These are phyloP conservation scores for Talaromyces stipitatus DNA, from an alignment of 495 filamentous ascomycete genomes.

Conservation along the genomic window DNA sequence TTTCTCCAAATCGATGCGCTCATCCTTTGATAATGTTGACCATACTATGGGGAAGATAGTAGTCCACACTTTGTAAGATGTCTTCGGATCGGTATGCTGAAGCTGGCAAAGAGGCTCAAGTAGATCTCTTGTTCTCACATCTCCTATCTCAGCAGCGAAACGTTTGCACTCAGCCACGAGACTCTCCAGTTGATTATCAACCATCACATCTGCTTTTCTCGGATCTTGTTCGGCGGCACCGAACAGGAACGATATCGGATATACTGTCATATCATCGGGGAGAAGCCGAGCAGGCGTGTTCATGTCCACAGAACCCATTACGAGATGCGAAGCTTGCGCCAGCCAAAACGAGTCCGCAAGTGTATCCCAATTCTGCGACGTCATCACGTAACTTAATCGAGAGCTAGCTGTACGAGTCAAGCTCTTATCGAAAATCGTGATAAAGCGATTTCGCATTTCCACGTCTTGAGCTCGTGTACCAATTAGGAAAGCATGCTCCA, in stretches of 20 bases:
- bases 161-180: slow-evolving; percentile 69
- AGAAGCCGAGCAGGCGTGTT: slow-evolving; percentile 67
- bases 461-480: slow-evolving; percentile 91
- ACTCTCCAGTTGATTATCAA: slow-evolving; percentile 72
- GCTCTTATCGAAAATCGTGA: slow-evolving; percentile 88
- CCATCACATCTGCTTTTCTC: slow-evolving; percentile 62
- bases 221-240: slow-evolving; percentile 56
- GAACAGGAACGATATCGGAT: slow-evolving; percentile 62
- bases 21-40: slow-evolving; percentile 80
- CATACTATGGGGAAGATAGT: slow-evolving; percentile 86
- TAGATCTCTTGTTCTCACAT: slow-evolving; percentile 78
- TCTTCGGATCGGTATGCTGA: slow-evolving; percentile 75
- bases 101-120: slow-evolving; percentile 89
- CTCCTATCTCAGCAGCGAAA: slow-evolving; percentile 76
- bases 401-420: slow-evolving; percentile 79
- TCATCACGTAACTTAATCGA: slow-evolving; percentile 78
- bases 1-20: slow-evolving; percentile 83
- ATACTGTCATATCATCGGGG: slow-evolving; percentile 71
- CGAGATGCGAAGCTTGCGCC: slow-evolving; percentile 82
- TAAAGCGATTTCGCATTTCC: slow-evolving; percentile 93
- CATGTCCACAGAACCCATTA: slow-evolving; percentile 87
- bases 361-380: slow-evolving; percentile 96
- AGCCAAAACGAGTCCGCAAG: slow-evolving; percentile 94
- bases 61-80: slow-evolving; percentile 85
- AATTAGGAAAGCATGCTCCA: slow-evolving; percentile 97